phyloP scores from a whole-genome alignment of 176 grass and related monocot species.

The Bromus sterilis region DNA sequence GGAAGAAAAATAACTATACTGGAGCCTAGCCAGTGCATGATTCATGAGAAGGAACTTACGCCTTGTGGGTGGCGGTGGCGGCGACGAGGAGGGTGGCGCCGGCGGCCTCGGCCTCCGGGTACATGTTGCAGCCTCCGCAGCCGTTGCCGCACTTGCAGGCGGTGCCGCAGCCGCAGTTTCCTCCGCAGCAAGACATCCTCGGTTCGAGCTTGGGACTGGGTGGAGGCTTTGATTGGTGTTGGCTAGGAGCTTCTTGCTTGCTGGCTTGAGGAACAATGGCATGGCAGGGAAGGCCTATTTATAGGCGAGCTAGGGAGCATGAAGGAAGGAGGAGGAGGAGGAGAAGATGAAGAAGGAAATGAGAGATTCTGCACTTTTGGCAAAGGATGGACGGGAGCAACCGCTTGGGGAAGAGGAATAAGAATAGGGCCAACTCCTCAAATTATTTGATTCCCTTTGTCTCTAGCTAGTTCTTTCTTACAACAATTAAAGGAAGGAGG shows the following conservation, averaged over 20 bases:
- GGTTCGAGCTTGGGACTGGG: not conserved
- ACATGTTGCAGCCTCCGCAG: constrained; percentile 49
- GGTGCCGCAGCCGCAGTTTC: constrained; percentile 39
- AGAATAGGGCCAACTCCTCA: not conserved
- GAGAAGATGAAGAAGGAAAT: not conserved
- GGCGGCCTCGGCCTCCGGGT: constrained; percentile 13
- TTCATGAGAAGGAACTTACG: constrained; percentile 5
- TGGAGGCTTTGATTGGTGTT: not conserved
- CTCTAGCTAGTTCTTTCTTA: not conserved
- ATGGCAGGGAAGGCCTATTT: constrained; percentile 4
- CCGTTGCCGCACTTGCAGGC: constrained; percentile 38
- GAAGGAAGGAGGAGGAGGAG: not conserved
- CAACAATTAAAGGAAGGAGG: not conserved
- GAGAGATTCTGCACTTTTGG: not conserved
- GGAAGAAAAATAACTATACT: no score
- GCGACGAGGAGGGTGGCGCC: not conserved
- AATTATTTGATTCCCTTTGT: not conserved
- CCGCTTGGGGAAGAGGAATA: not conserved
- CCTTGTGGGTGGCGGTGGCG: constrained; percentile 15
- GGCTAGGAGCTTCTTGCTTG: not conserved
- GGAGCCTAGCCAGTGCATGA: no score
- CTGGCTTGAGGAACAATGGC: constrained; percentile 20
- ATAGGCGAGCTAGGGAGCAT: constrained; percentile 3
- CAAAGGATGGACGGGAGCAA: constrained; percentile 17
- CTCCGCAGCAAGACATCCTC: constrained; percentile 54